Evolutionary conservation across 306 rosid species (phyloP), one percentile per base, ranked within the genome.

Genomic region (Trifolium dubium): DNA sequence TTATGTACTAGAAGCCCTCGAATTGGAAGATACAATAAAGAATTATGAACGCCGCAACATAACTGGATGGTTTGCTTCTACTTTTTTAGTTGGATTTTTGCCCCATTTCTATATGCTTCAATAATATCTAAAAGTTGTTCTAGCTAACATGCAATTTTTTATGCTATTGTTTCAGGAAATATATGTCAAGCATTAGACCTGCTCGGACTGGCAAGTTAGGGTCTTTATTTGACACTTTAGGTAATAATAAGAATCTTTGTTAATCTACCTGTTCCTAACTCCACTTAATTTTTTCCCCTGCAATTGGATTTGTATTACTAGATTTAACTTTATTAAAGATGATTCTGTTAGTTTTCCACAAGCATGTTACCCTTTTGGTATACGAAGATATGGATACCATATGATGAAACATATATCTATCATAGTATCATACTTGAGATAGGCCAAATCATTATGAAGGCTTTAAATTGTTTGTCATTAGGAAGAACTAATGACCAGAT

Each of bases 51-150:
- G 88, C 13, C 85, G 95, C 55, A 67, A 55, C 73, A 84, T 94
- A 64, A 88, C 92, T 70, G 99, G 97, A 89, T 94, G 99, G 99
- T 93, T 61, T 85, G 89, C 83, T 78, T 64, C 77, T 31, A 62
- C 54, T 59, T 28, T 46, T 66, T 53, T 50, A 2, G 12, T 35
- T 40, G 14, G 56, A 2, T 51, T 80, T 47, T 14, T 8, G 2
- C 60, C 17, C 34, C 32, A 30, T 15, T 50, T 59, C 15, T 41
- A 49, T 71, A 41, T 44, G 53, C 63, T 64, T 67, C 43, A 55
- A 11, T 31, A 44, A 7, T 17, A 32, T 68, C 73, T 69, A 46
- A 23, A 70, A 56, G 63, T 34, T 75, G 31, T 61, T 51, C 49
- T 41, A 39, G 64, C 69, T 79, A 40, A 76, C 79, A 32, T 18